Percentiles rank a stretch among this genome's conserved stretches.
These are phyloP conservation scores for Pseudonitzschia pungens DNA, from an alignment of 108 stramenopile genomes.

Conservation along the genomic window DNA sequence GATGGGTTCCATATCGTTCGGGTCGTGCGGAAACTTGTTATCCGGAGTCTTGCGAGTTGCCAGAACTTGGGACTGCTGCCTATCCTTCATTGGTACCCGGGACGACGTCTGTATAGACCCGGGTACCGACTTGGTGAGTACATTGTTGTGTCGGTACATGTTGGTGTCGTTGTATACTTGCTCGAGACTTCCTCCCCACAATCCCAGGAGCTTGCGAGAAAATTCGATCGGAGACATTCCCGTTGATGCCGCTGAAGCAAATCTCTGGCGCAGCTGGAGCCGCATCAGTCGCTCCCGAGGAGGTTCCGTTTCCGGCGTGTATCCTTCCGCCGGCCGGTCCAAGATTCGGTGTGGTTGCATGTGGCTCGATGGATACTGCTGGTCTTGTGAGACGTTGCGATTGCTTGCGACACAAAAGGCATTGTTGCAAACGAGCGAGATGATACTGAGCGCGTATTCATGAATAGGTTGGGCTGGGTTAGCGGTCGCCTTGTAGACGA, in stretches of 20 bases:
- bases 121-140: too few relatives aligned
- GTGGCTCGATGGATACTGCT: background rate
- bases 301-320: slow-evolving; percentile 19
- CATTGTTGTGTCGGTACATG: background rate
- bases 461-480: slow-evolving; percentile 5
- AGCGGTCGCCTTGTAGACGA: slow-evolving; percentile 12
- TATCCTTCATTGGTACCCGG: too few relatives aligned
- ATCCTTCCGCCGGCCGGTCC: background rate
- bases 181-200: slow-evolving; percentile 29
- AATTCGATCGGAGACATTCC: slow-evolving; percentile 36
- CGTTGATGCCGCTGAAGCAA: slow-evolving; percentile 15
- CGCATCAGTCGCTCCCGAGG: slow-evolving; percentile 20
- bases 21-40: too few relatives aligned
- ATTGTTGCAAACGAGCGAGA: slow-evolving; percentile 27
- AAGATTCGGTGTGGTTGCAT: background rate
- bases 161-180: background rate
- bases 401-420: background rate
- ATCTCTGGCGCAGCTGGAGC: slow-evolving; percentile 32
- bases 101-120: too few relatives aligned
- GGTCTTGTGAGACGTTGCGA: background rate
- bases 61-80: too few relatives aligned
- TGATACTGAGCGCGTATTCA: slow-evolving; percentile 19
- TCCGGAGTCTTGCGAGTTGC: too few relatives aligned
- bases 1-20: too few relatives aligned
- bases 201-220: slow-evolving; percentile 11